A percentile compares a stretch with the other conserved stretches of the same genome.
phyloP scores from a whole-genome alignment of 768 basidiomycete genomes.

The Boletellus ananas region DNA sequence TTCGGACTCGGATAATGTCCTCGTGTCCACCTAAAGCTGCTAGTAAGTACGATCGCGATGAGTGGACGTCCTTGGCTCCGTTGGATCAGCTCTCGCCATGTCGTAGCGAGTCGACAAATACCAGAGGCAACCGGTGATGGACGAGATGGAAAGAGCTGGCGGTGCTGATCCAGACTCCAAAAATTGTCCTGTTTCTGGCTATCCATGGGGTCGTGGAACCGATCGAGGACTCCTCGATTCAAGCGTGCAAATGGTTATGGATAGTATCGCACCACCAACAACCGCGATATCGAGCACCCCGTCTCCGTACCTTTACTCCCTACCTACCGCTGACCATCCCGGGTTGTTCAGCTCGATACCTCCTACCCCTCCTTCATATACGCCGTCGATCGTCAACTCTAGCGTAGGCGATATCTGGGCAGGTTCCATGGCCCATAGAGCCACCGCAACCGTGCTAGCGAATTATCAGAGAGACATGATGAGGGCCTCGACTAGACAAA shows the following conservation, averaged over 20 bases:
- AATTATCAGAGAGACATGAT: conserved; percentile 3
- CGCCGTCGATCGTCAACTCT: conserved; percentile 49
- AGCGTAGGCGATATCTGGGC: conserved; percentile 48
- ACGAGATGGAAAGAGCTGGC: too few relatives aligned
- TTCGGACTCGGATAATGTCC: too few relatives aligned
- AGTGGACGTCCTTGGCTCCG: too few relatives aligned
- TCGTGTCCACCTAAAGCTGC: too few relatives aligned
- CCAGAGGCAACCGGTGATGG: conserved; percentile 55
- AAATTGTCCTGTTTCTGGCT: too few relatives aligned
- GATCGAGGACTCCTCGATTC: too few relatives aligned
- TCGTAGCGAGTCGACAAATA: conserved; percentile 61
- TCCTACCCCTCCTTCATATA: conserved; percentile 67
- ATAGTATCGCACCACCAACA: background rate
- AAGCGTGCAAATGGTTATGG: background rate
- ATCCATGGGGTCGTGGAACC: too few relatives aligned
- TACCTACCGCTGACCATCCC: conserved; percentile 40
- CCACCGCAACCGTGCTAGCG: conserved; percentile 54
- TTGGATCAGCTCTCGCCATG: conserved; percentile 39
- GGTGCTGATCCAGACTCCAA: too few relatives aligned
- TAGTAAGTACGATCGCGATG: too few relatives aligned
- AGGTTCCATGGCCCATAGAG: conserved; percentile 64
- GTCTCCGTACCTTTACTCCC: conserved; percentile 5
- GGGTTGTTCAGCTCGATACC: conserved; percentile 56
- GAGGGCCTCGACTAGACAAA: background rate
- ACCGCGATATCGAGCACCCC: background rate